Conservation (phyloP, 2,329 filamentous ascomycete species). For the Xylaria multiplex region DNA sequence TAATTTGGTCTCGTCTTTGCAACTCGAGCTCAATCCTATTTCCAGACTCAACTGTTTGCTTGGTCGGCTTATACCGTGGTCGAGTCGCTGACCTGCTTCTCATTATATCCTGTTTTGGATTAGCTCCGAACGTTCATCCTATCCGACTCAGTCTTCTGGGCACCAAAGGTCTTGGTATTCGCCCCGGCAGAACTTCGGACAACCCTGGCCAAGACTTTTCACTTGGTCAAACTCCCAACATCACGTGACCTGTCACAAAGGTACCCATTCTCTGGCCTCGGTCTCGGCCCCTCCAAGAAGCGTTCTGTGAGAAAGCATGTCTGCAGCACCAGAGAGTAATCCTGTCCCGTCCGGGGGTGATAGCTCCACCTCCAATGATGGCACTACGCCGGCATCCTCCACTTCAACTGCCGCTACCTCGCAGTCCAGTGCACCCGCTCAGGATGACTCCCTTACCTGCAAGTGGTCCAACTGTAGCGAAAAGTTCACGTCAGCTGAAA, state of each 20-base stretch:
- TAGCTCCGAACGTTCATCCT: constrained; percentile 19
- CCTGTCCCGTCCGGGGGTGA: constrained; percentile 44
- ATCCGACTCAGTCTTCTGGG: constrained; percentile 16
- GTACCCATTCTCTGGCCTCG: constrained; percentile 9
- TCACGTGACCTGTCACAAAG: constrained; percentile 26
- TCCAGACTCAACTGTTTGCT: constrained; percentile 19
- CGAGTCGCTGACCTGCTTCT: constrained; percentile 14
- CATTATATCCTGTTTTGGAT: constrained; percentile 28
- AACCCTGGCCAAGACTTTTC: background rate
- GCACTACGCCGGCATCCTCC: constrained; percentile 63
- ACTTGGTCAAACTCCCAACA: background rate
- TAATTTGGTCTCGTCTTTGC: constrained; percentile 18
- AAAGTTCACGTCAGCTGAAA: constrained; percentile 66
- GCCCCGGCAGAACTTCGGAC: constrained; percentile 20
- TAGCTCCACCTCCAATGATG: constrained; percentile 60
- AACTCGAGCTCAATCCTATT: constrained; percentile 11
- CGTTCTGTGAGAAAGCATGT: constrained; percentile 41
- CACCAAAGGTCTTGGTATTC: constrained; percentile 31
- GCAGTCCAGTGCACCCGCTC: constrained; percentile 52
- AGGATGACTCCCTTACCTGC: constrained; percentile 67
- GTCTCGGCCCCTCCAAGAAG: constrained; percentile 14
- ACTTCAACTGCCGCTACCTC: constrained; percentile 60
- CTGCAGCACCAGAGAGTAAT: constrained; percentile 44
- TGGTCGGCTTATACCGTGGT: constrained; percentile 15
- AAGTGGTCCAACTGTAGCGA: constrained; percentile 69